Base-by-base conservation (phyloP, 495 filamentous ascomycete genomes). In the Neohortaea acidophila region DNA sequence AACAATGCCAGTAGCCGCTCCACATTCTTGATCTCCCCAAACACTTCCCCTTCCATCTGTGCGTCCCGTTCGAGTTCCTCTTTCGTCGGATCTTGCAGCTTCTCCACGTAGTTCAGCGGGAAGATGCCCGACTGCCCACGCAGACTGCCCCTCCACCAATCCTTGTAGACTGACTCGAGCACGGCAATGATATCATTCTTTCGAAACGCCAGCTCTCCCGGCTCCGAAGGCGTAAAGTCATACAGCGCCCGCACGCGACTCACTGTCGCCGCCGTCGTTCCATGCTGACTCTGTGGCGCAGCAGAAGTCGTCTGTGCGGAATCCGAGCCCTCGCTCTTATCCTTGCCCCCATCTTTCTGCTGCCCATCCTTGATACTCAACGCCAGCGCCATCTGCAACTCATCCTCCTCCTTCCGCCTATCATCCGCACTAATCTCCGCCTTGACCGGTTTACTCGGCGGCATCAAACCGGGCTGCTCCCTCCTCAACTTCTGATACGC, bases 181-280 rank as follows among this genome's bases (percentile, higher is more conserved):
- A 97, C 89, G 8, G 91, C 87, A 59, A 97, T 97, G 30, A 94
- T 79, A 62, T 97, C 89, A 5, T 85, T 85, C 63, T 94, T 97
- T 41, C 84, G 77, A 53, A 97, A 97, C 49, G 89, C 84, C 34
- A 97, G 66, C 61, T 97, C 89, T 17, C 86, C 86, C 14, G 84
- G 72, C 60, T 97, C 89, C 2, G 85, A 86, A 3, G 89, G 89
- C 35, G 79, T 70, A 55, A 97, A 97, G 59, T 97, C 89, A 54
- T 81, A 97, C 21, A 96, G 65, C 8, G 91, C 89, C 48, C 86
- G 70, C 14, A 97, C 89, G 34, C 89, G 76, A 19, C 86, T 94
- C 12, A 97, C 86, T 1, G 89, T 97, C 15, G 91, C 89, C n/a
- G 89, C 91, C 0, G 89, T 94, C 15, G 91, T 96, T 5, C 75